These are phyloP conservation scores for Artemisia argyi DNA, from an alignment of 129 eudicot species.

Conservation along the genomic window DNA sequence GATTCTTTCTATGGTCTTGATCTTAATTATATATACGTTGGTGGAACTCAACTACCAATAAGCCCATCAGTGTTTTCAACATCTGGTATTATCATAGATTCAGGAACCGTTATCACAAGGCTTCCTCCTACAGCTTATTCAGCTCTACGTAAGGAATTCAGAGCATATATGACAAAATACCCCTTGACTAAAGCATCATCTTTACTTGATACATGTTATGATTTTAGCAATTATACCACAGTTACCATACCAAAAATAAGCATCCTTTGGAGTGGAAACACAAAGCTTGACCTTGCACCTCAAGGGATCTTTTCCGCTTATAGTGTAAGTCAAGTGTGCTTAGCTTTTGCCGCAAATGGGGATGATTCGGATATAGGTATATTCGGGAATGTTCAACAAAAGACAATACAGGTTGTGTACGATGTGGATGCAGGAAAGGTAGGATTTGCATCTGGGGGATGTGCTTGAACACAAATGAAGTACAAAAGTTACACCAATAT, in stretches of 20 bases:
- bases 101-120: slow-evolving; percentile 83
- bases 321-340: slow-evolving; percentile 34
- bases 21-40: slow-evolving; percentile 39
- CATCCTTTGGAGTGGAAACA: slow-evolving; percentile 47
- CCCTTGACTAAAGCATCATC: slow-evolving; percentile 47
- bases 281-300: slow-evolving; percentile 26
- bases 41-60: slow-evolving; percentile 44
- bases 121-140: slow-evolving; percentile 69
- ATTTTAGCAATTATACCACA: slow-evolving; percentile 42
- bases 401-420: slow-evolving; percentile 62
- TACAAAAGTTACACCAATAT: neutral
- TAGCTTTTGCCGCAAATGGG: slow-evolving; percentile 70
- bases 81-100: slow-evolving; percentile 72
- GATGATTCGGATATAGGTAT: slow-evolving; percentile 47
- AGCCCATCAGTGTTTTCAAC: slow-evolving; percentile 43
- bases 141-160: slow-evolving; percentile 45
- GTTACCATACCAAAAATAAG: slow-evolving; percentile 48
- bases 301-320: slow-evolving; percentile 37
- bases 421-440: slow-evolving; percentile 71
- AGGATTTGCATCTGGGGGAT: slow-evolving; percentile 73
- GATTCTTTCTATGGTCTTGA: slow-evolving; percentile 46
- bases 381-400: slow-evolving; percentile 74
- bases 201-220: slow-evolving; percentile 77
- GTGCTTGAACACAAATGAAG: slow-evolving; percentile 36
- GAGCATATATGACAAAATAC: slow-evolving; percentile 50